phyloP scores from a whole-genome alignment of 108 stramenopile species.

The Aurantiochytrium sp. region DNA sequence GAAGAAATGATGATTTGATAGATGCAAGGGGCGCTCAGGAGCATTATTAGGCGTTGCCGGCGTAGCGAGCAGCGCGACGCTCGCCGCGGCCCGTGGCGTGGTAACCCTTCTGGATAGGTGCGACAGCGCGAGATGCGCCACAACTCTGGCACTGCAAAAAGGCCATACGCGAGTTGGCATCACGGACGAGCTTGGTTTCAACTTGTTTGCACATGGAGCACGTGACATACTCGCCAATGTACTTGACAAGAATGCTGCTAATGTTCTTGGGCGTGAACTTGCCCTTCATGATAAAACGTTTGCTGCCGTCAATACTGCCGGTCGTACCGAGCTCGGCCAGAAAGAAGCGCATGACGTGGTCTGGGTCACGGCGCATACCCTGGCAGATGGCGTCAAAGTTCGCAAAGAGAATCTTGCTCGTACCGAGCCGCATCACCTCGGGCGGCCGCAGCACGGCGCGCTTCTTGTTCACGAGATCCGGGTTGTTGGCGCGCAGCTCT shows the following conservation, averaged over 20 bases:
- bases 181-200: conserved; percentile 85
- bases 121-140: conserved; percentile 80
- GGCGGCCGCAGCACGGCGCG: conserved; percentile 93
- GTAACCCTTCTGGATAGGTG: conserved; percentile 88
- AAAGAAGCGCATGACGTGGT: conserved; percentile 97
- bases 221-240: conserved; percentile 97
- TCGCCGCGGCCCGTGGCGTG: conserved; percentile 97
- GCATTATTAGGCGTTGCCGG: background rate
- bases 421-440: conserved; percentile 80
- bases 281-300: conserved; percentile 90
- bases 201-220: conserved; percentile 96
- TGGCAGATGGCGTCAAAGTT: conserved; percentile 98
- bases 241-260: conserved; percentile 91
- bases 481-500: conserved; percentile 86
- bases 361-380: conserved; percentile 89
- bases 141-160: conserved; percentile 91
- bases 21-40: no score
- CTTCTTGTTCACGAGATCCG: conserved; percentile 91
- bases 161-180: conserved; percentile 75
- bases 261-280: conserved; percentile 96
- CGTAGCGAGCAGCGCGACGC: conserved; percentile 53
- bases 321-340: conserved; percentile 99
- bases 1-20: no score
- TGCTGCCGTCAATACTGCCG: conserved; percentile 93
- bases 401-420: conserved; percentile 94